Conservation (phyloP, 306 rosid species). For the Adenanthera pavonina region DNA sequence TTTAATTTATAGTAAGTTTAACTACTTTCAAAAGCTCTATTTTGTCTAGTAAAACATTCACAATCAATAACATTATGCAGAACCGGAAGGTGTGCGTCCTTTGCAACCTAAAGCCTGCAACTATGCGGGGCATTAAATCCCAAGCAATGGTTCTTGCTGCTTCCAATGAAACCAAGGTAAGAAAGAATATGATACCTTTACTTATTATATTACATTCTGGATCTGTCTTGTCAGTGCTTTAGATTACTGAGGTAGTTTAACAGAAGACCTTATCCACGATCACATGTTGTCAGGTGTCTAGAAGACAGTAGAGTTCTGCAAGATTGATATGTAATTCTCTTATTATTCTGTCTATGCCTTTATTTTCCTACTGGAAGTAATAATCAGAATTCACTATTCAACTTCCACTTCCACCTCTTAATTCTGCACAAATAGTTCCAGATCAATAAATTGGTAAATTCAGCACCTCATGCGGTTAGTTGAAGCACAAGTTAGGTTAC, state of each 20-base stretch:
- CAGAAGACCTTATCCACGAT: neutral
- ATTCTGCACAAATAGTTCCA: slow-evolving; percentile 7
- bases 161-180: slow-evolving; percentile 69
- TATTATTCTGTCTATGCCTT: neutral
- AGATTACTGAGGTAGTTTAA: slow-evolving; percentile 7
- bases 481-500: slow-evolving; percentile 20
- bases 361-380: neutral
- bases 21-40: neutral
- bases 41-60: slow-evolving; percentile 27
- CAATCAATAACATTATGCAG: slow-evolving; percentile 48
- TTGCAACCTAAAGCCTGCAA: slow-evolving; percentile 89
- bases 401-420: neutral
- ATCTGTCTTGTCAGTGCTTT: slow-evolving; percentile 5
- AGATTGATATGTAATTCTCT: neutral
- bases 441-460: slow-evolving; percentile 9
- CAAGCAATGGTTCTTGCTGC: slow-evolving; percentile 99
- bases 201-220: slow-evolving; percentile 7
- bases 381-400: slow-evolving; percentile 21
- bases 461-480: neutral
- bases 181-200: slow-evolving; percentile 29
- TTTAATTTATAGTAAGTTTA: slow-evolving; percentile 1
- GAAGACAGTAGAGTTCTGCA: slow-evolving; percentile 1
- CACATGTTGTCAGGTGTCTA: neutral
- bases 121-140: slow-evolving; percentile 91
- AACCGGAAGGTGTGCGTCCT: slow-evolving; percentile 91